Evolutionary conservation across 1,284 basidiomycete genomes (phyloP).

Genomic region (Cutaneotrichosporon dermatis): DNA sequence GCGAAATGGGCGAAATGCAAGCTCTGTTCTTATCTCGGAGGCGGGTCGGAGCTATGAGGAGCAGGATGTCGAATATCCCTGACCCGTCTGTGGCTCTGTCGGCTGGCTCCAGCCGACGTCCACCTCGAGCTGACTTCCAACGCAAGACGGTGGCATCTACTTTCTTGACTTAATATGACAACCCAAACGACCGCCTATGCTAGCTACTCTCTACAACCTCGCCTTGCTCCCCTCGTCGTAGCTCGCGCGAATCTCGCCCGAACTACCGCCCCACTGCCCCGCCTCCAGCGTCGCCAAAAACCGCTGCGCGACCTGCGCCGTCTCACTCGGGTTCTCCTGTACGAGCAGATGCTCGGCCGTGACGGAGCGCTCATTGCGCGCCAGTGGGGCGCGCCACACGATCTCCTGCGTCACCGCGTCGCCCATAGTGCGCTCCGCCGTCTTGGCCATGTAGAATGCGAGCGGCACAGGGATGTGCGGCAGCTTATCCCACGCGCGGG

Average conservation of each 20-base stretch:
- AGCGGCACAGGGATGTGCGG: conserved; percentile 28
- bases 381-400: conserved; percentile 31
- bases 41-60: no score
- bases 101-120: no score
- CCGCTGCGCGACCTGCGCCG: conserved; percentile 28
- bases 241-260: not conserved
- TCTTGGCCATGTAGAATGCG: conserved; percentile 28
- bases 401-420: conserved; percentile 20
- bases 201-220: not conserved
- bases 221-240: conserved; percentile 3
- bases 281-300: conserved; percentile 24
- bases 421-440: conserved; percentile 26
- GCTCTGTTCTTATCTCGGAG: no score
- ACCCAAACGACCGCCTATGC: no score
- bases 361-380: conserved; percentile 30
- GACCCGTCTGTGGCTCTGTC: no score
- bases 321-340: conserved; percentile 36
- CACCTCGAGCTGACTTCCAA: no score
- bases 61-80: no score
- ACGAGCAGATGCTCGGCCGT: conserved; percentile 35
- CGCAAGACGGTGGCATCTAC: no score
- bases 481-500: conserved; percentile 31
- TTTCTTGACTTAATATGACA: no score
- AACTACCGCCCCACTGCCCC: conserved; percentile 4
- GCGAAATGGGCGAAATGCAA: no score